These are phyloP conservation scores for Mallotus japonicus DNA, from an alignment of 441 rosid species.

Conservation along the genomic window DNA sequence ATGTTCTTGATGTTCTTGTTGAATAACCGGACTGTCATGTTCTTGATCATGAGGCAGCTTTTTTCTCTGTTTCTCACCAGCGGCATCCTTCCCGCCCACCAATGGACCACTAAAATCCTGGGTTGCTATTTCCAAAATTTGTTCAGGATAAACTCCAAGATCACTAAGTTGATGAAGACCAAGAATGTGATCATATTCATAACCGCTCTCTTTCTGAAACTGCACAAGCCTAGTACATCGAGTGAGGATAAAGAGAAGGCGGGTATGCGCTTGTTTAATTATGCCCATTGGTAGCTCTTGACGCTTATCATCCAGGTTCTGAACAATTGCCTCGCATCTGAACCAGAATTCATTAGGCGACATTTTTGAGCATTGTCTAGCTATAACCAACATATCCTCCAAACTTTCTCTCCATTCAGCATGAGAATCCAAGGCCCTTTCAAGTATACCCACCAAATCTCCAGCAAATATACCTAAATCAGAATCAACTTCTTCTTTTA, in stretches of 20 bases:
- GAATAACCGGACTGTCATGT: constrained; percentile 26
- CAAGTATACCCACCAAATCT: constrained; percentile 81
- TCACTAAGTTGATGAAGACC: constrained; percentile 89
- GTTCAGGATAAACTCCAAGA: constrained; percentile 89
- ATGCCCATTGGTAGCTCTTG: constrained; percentile 93
- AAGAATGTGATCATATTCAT: constrained; percentile 67
- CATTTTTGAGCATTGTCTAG: constrained; percentile 82
- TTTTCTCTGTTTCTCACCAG: constrained; percentile 41
- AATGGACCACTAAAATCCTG: constrained; percentile 53
- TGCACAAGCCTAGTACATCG: constrained; percentile 96
- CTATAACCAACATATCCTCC: constrained; percentile 85
- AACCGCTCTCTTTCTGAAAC: constrained; percentile 92
- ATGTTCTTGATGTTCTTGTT: constrained; percentile 42
- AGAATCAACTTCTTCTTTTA: constrained; percentile 90
- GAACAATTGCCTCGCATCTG: constrained; percentile 89
- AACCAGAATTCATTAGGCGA: constrained; percentile 79
- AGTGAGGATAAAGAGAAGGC: constrained; percentile 90
- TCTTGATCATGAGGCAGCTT: constrained; percentile 38
- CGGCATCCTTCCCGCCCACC: constrained; percentile 34
- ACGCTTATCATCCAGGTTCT: constrained; percentile 80
- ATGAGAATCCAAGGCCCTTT: constrained; percentile 56
- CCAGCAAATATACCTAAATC: constrained; percentile 93
- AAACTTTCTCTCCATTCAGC: constrained; percentile 74
- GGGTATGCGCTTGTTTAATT: constrained; percentile 89
- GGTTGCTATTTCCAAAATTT: constrained; percentile 55